A percentile compares a stretch with the other conserved stretches of the same genome.
Conservation (phyloP, 352 stramenopile species). For the Aphanomyces invadans region DNA sequence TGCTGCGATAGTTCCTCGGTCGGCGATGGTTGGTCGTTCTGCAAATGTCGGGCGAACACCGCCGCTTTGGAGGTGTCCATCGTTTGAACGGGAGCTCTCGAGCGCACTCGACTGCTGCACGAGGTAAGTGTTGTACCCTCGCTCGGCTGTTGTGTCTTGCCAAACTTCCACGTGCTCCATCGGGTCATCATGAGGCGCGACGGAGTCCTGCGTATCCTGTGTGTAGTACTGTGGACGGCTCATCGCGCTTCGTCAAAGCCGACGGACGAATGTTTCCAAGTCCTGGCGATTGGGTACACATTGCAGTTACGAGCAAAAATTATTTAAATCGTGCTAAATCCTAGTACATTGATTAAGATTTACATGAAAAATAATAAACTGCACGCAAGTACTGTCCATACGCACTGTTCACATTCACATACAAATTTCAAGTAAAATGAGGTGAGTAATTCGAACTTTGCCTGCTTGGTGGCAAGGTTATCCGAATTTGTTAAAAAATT, state of each 20-base stretch:
- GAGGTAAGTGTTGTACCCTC: slow-evolving; percentile 25
- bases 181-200: neutral
- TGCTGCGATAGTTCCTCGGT: neutral
- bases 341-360: no score
- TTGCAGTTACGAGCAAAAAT: no score
- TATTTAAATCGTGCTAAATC: no score
- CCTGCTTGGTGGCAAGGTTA: neutral
- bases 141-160: slow-evolving; percentile 61
- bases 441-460: slow-evolving; percentile 3
- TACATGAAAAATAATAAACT: neutral
- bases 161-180: slow-evolving; percentile 35
- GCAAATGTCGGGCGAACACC: slow-evolving; percentile 2
- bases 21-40: slow-evolving; percentile 24
- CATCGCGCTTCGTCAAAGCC: neutral
- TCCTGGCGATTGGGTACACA: neutral
- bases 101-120: neutral
- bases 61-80: neutral
- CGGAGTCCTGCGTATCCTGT: slow-evolving; percentile 1
- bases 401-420: no score
- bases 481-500: no score
- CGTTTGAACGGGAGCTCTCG: neutral
- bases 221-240: neutral
- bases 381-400: neutral
- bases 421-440: neutral
- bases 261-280: neutral